These are phyloP conservation scores for Lentinus tigrinus DNA, from an alignment of 768 basidiomycete species.

Conservation along the genomic window DNA sequence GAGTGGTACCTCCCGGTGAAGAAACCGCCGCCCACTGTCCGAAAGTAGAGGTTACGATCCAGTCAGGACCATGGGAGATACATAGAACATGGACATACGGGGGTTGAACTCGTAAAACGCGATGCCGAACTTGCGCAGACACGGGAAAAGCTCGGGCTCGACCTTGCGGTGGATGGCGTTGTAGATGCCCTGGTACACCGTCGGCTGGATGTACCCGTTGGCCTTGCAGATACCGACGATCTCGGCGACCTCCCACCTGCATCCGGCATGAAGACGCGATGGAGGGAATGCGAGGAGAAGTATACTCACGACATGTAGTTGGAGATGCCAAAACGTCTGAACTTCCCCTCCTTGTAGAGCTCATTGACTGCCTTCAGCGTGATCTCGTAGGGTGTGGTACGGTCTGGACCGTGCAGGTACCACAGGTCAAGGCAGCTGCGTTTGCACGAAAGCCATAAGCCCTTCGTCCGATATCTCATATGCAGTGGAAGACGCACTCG, in stretches of 20 bases:
- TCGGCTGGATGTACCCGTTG: constrained; percentile 48
- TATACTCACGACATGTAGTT: constrained; percentile 41
- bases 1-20: constrained; percentile 39
- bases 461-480: neutral
- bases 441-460: neutral
- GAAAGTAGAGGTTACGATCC: too few species aligned
- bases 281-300: too few species aligned
- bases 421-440: constrained; percentile 39
- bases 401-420: constrained; percentile 48
- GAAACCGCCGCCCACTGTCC: constrained; percentile 37
- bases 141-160: constrained; percentile 43
- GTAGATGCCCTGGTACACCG: constrained; percentile 48
- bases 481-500: constrained; percentile 32
- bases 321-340: constrained; percentile 45
- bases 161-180: constrained; percentile 38
- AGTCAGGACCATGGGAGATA: too few species aligned
- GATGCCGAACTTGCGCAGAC: constrained; percentile 41
- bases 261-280: neutral
- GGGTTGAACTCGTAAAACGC: constrained; percentile 41
- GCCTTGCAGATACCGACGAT: constrained; percentile 39
- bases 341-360: constrained; percentile 51
- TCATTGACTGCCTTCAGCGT: constrained; percentile 48
- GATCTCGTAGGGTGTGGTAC: constrained; percentile 44
- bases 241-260: constrained; percentile 45
- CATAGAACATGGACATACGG: constrained; percentile 23